These are phyloP conservation scores for Globisporangium takayamanum DNA, from an alignment of 352 stramenopile species.

Conservation along the genomic window DNA sequence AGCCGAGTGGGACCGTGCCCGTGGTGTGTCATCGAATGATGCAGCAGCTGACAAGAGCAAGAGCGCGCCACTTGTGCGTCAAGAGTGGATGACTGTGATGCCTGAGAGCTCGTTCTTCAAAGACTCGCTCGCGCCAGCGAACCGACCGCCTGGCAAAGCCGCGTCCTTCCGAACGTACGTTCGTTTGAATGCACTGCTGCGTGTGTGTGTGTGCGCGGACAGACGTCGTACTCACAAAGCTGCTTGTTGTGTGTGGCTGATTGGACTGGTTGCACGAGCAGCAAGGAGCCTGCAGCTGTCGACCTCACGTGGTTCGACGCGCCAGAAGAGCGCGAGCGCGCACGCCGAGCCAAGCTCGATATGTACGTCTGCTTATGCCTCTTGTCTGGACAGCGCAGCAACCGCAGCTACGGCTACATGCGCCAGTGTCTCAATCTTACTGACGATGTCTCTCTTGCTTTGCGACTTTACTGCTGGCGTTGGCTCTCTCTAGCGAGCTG, in stretches of 20 bases:
- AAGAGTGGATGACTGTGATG: slow-evolving; percentile 87
- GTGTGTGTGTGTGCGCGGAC: too few species aligned
- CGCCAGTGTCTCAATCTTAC: background rate
- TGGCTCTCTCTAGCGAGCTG: slow-evolving; percentile 39
- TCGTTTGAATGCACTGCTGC: background rate
- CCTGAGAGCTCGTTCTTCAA: slow-evolving; percentile 67
- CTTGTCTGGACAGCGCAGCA: background rate
- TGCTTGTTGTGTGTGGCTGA: background rate
- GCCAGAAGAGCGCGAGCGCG: slow-evolving; percentile 74
- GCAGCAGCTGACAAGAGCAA: slow-evolving; percentile 3
- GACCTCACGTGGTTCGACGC: slow-evolving; percentile 81
- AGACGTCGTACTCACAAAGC: background rate
- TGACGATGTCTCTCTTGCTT: background rate
- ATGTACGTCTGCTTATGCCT: slow-evolving; percentile 31
- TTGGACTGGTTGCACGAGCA: slow-evolving; percentile 17
- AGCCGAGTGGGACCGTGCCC: slow-evolving; percentile 52
- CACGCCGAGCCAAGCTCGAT: slow-evolving; percentile 73
- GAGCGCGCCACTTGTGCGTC: slow-evolving; percentile 22
- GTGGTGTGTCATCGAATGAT: slow-evolving; percentile 11
- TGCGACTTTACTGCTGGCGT: background rate
- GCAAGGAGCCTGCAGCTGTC: slow-evolving; percentile 64
- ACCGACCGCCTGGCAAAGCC: slow-evolving; percentile 42
- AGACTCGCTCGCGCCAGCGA: slow-evolving; percentile 55
- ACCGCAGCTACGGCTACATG: background rate
- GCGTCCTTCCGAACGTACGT: slow-evolving; percentile 49